phyloP scores from a whole-genome alignment of 2,329 filamentous ascomycete species.

The Trichoderma brevicompactum region DNA sequence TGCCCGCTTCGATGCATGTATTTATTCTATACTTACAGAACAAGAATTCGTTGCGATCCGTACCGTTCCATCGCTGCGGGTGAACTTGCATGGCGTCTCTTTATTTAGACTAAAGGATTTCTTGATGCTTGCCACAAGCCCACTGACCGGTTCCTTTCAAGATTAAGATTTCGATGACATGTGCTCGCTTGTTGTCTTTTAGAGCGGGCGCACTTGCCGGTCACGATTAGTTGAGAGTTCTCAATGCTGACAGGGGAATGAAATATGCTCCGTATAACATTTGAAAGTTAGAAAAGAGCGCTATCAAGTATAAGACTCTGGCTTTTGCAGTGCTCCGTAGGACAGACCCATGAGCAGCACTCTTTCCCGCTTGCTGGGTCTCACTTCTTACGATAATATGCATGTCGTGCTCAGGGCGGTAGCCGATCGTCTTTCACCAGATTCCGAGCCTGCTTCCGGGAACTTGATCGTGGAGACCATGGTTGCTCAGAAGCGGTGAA shows the following conservation, averaged over 20 bases:
- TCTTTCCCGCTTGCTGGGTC: neutral
- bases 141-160: neutral
- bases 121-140: neutral
- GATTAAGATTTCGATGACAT: neutral
- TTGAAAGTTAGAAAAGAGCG: neutral
- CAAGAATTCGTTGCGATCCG: slow-evolving; percentile 21
- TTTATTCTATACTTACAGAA: neutral
- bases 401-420: slow-evolving; percentile 18
- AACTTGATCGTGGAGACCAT: neutral
- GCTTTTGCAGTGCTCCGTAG: neutral
- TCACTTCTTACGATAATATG: slow-evolving; percentile 8
- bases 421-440: slow-evolving; percentile 23
- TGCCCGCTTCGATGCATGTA: slow-evolving; percentile 14
- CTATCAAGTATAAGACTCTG: slow-evolving; percentile 1
- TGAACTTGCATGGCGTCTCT: neutral
- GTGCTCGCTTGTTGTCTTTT: neutral
- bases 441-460: slow-evolving; percentile 20
- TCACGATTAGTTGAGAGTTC: neutral
- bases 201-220: slow-evolving; percentile 5
- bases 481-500: slow-evolving; percentile 14
- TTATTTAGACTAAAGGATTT: no score
- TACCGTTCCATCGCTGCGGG: neutral
- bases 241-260: neutral
- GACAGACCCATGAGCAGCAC: neutral
- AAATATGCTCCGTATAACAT: neutral